Percentiles rank a stretch among this genome's conserved stretches.
These are phyloP conservation scores for Allantophomopsis lycopodina DNA, from an alignment of 2,329 filamentous ascomycete genomes.

Conservation along the genomic window DNA sequence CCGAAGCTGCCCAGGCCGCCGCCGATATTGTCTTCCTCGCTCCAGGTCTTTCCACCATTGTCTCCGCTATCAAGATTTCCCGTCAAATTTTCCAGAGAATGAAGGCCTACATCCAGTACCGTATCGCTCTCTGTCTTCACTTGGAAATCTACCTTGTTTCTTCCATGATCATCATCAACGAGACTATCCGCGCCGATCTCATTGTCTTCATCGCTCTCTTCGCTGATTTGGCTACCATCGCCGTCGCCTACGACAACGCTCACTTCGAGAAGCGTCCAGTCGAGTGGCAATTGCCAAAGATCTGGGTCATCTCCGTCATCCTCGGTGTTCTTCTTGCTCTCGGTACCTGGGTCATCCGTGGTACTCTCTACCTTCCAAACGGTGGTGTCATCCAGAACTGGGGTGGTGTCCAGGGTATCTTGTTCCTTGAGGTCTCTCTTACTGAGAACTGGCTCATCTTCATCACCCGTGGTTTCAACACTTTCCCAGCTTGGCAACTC, in stretches of 20 bases:
- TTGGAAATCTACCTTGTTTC: constrained; percentile 72
- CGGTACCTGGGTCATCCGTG: constrained; percentile 62
- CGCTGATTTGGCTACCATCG: constrained; percentile 67
- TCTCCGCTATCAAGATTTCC: constrained; percentile 83
- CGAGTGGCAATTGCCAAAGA: constrained; percentile 72
- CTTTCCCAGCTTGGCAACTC: constrained; percentile 63
- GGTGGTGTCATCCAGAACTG: constrained; percentile 66
- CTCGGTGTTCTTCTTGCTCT: constrained; percentile 55
- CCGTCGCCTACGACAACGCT: constrained; percentile 67
- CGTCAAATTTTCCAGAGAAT: constrained; percentile 95
- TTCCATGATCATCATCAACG: constrained; percentile 69
- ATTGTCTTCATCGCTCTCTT: constrained; percentile 72
- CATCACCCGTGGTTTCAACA: constrained; percentile 59
- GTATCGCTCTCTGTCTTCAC: constrained; percentile 84
- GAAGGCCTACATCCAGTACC: constrained; percentile 93
- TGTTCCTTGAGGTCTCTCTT: constrained; percentile 61
- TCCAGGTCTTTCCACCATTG: constrained; percentile 81
- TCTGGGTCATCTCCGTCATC: constrained; percentile 62
- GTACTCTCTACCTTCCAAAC: constrained; percentile 51
- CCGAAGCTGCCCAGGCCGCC: constrained; percentile 79
- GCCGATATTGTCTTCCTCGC: constrained; percentile 92
- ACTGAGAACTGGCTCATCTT: constrained; percentile 73
- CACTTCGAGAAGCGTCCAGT: constrained; percentile 63
- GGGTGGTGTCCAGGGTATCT: constrained; percentile 59
- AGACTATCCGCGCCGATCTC: constrained; percentile 58